phyloP scores from a whole-genome alignment of 106 monocot species.

The Dendrobium officinale region DNA sequence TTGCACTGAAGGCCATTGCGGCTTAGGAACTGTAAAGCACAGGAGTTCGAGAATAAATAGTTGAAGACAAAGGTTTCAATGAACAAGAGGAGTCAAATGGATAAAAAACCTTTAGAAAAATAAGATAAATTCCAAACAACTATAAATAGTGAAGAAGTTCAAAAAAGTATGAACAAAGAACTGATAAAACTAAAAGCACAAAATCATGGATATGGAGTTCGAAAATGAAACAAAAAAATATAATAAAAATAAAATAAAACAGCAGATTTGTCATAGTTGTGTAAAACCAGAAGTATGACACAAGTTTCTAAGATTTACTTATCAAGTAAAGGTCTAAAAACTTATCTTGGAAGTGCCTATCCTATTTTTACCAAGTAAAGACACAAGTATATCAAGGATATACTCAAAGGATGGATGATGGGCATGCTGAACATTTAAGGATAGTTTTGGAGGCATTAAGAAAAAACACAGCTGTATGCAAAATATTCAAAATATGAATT shows the following conservation, averaged over 20 bases:
- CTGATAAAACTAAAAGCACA: background rate
- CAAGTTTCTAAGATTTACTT: background rate
- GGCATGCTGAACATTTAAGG: too few species aligned
- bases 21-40: slow-evolving; percentile 58
- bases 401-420: too few species aligned
- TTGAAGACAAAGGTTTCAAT: background rate
- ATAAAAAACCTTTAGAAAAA: background rate
- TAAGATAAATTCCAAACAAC: background rate
- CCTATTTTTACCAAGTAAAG: background rate
- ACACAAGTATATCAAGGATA: background rate
- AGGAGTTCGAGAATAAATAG: slow-evolving; percentile 6
- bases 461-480: too few species aligned
- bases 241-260: background rate
- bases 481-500: too few species aligned
- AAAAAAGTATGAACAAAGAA: background rate
- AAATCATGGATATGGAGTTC: background rate
- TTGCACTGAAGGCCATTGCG: slow-evolving; percentile 66
- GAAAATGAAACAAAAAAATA: background rate
- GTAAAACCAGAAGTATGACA: background rate
- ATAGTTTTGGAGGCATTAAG: too few species aligned
- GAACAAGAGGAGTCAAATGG: background rate
- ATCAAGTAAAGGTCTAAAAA: background rate
- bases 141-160: background rate
- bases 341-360: background rate
- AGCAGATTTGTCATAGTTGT: background rate